A percentile compares a stretch with the other conserved stretches of the same genome.
These are phyloP conservation scores for Poa pratensis DNA, from an alignment of 176 grass and related monocot genomes.

Conservation along the genomic window DNA sequence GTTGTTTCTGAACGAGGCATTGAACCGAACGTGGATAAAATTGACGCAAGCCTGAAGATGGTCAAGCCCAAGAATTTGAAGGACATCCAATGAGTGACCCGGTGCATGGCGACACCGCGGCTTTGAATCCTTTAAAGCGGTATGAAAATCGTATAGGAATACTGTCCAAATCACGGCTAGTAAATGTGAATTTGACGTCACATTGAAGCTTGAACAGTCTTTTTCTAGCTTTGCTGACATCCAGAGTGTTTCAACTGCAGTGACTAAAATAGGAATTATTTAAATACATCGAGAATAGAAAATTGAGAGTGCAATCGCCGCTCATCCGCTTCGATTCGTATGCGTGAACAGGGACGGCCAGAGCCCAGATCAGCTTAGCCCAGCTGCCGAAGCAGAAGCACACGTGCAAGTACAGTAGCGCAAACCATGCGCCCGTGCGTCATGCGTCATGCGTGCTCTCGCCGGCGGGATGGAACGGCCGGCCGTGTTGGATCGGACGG, in stretches of 20 bases:
- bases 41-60: too few species aligned
- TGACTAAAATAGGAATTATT: conserved; percentile 1
- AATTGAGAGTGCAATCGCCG: neutral
- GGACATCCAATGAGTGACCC: too few species aligned
- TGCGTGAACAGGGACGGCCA: neutral
- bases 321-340: neutral
- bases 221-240: neutral
- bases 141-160: neutral
- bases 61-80: too few species aligned
- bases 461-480: neutral
- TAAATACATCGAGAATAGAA: conserved; percentile 1
- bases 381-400: conserved; percentile 1
- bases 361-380: neutral
- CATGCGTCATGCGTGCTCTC: neutral
- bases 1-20: too few species aligned
- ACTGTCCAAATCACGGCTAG: neutral
- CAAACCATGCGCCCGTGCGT: neutral
- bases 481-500: conserved; percentile 27
- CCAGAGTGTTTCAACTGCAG: neutral
- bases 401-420: conserved; percentile 31
- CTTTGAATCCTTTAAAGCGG: too few species aligned
- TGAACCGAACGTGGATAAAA: too few species aligned
- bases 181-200: neutral
- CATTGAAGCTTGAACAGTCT: neutral
- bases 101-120: too few species aligned